Conservation (phyloP, 352 stramenopile genomes). For the Phytopythium helicoides region DNA sequence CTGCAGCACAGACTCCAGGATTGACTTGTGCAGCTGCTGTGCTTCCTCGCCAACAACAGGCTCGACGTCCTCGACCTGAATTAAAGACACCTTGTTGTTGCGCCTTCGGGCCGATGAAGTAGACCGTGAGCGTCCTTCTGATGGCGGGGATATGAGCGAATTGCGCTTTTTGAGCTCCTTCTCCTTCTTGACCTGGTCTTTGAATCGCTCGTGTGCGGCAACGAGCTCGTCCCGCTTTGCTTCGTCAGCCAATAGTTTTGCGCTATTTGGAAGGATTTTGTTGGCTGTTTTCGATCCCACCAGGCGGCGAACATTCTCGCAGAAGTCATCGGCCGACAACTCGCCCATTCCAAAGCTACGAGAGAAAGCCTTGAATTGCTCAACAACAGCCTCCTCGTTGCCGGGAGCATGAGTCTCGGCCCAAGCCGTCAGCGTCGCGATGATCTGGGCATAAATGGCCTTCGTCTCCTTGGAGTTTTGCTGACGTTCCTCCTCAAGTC, state of each 20-base stretch:
- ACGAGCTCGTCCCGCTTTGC: conserved; percentile 50
- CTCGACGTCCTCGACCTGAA: conserved; percentile 76
- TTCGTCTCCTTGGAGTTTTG: conserved; percentile 55
- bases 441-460: conserved; percentile 62
- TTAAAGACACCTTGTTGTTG: conserved; percentile 39
- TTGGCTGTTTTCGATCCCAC: conserved; percentile 71
- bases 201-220: conserved; percentile 62
- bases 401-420: conserved; percentile 49
- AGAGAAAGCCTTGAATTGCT: conserved; percentile 61
- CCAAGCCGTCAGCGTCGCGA: conserved; percentile 60
- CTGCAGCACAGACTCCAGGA: conserved; percentile 71
- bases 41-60: conserved; percentile 82
- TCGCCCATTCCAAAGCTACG: conserved; percentile 63
- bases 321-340: conserved; percentile 72
- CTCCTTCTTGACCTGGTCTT: conserved; percentile 65
- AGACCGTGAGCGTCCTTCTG: conserved; percentile 23
- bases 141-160: conserved; percentile 25
- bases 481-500: conserved; percentile 50
- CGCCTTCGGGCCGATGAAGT: conserved; percentile 41
- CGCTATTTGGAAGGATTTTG: conserved; percentile 75
- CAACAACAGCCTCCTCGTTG: conserved; percentile 43
- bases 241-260: conserved; percentile 59
- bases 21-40: conserved; percentile 79
- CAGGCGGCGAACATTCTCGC: conserved; percentile 53
- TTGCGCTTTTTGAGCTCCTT: conserved; percentile 73